Evolutionary conservation across 2,329 filamentous ascomycete genomes (phyloP), one percentile per base, ranked within the genome.

Genomic region (Eutypella sp.): DNA sequence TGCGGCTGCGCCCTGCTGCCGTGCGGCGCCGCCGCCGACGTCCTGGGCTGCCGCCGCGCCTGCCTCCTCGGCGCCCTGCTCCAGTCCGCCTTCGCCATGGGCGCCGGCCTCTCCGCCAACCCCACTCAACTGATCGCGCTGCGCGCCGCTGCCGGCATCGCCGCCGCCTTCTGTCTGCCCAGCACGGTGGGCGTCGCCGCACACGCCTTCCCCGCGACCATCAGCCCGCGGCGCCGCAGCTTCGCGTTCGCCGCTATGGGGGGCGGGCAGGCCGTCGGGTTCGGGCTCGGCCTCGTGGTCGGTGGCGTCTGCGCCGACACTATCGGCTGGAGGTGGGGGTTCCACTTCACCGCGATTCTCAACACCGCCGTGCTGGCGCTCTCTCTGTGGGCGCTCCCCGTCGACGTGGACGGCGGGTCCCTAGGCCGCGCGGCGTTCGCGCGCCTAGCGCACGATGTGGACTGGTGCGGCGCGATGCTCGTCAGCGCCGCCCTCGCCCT

Each of bases 391-490:
- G 54, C 42, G 6, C 36, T 62, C 19, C 58, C 58, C 5, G 11
- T 64, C 63, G 2, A 59, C 56, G 44, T 20, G 40, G 33, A 18
- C 46, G 56, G 44, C 2, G 37, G 37, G 42, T 19, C 40, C n/a
- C 33, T 38, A n/a, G 16, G 8, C 8, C 40, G 34, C 7, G 34
- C n/a, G n/a, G n/a, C n/a, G n/a, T n/a, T n/a, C n/a, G n/a, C n/a
- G n/a, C n/a, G 27, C 18, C 39, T 47, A 13, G 5, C 18, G 2
- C 36, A 46, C 3, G 68, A 74, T 3, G 71, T 75, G 41, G 73
- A 76, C 44, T 76, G 71, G 72, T 48, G 73, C 27, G 73, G 73
- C 0, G 68, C 67, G 3, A 10, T 62, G 2, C 61, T 74, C 15
- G 64, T 66, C 4, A 66, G 63, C 42, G 53, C 62, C 1, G 67